phyloP scores from a whole-genome alignment of 768 basidiomycete species.

The Pilatotrama ljubarskyi region DNA sequence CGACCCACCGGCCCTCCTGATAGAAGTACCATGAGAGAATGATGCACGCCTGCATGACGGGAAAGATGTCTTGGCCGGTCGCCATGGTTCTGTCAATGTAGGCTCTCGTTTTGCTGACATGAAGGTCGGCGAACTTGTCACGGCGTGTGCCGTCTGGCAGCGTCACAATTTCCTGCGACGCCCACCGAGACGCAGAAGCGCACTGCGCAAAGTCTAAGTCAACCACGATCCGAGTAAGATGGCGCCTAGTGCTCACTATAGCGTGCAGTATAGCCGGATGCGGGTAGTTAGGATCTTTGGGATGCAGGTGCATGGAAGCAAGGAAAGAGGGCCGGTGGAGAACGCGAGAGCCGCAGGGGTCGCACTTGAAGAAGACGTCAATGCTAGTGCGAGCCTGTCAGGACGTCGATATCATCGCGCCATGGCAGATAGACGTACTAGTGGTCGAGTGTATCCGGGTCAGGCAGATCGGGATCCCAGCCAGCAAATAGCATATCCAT shows the following conservation, averaged over 20 bases:
- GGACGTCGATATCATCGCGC: background rate
- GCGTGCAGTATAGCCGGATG: constrained; percentile 90
- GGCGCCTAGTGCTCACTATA: constrained; percentile 54
- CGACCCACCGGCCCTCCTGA: constrained; percentile 87
- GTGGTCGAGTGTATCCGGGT: constrained; percentile 69
- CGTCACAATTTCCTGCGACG: constrained; percentile 64
- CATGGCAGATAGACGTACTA: constrained; percentile 50
- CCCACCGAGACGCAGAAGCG: constrained; percentile 82
- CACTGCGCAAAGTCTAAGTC: constrained; percentile 49
- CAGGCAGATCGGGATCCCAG: constrained; percentile 85
- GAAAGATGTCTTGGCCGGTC: constrained; percentile 85
- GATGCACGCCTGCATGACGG: constrained; percentile 84
- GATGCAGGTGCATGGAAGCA: constrained; percentile 75
- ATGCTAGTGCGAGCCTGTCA: constrained; percentile 51
- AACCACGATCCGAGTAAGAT: constrained; percentile 6
- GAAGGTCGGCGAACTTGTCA: constrained; percentile 87
- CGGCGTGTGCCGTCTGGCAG: constrained; percentile 73
- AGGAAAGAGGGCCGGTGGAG: constrained; percentile 81
- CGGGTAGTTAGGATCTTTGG: constrained; percentile 81
- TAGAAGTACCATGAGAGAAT: constrained; percentile 91
- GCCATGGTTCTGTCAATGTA: constrained; percentile 90
- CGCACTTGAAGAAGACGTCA: constrained; percentile 85
- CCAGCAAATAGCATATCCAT: constrained; percentile 72
- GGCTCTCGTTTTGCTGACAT: constrained; percentile 82
- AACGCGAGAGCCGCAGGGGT: constrained; percentile 84